Conservation (phyloP, 371 early-diverging fungal species). For the Mucor piriformis region DNA sequence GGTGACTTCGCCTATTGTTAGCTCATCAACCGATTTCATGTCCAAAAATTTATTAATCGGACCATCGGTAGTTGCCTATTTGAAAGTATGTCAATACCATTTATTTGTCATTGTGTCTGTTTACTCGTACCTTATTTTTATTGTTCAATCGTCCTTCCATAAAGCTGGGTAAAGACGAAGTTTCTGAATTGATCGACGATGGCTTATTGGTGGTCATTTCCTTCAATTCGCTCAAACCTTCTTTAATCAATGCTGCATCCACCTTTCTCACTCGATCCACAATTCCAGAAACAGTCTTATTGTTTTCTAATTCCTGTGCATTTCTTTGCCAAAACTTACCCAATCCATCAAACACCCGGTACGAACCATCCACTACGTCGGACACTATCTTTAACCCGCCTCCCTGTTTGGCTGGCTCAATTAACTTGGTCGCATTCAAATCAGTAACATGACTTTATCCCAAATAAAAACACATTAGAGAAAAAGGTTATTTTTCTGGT, state of each 20-base stretch:
- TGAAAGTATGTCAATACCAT: too few relatives aligned
- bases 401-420: constrained; percentile 4
- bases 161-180: constrained; percentile 24
- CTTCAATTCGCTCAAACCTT: constrained; percentile 31
- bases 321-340: constrained; percentile 51
- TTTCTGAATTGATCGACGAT: neutral
- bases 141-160: constrained; percentile 15
- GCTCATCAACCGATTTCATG: constrained; percentile 35
- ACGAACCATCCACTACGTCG: constrained; percentile 49
- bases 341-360: constrained; percentile 48
- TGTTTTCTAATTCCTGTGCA: constrained; percentile 15
- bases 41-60: constrained; percentile 32
- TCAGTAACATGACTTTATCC: constrained; percentile 44
- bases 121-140: constrained; percentile 1
- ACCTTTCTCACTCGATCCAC: constrained; percentile 22
- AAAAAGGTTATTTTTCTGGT: too few relatives aligned
- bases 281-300: constrained; percentile 8
- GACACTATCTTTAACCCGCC: constrained; percentile 44
- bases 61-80: constrained; percentile 10
- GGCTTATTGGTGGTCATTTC: constrained; percentile 22
- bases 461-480: too few relatives aligned
- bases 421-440: constrained; percentile 24
- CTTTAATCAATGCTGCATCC: constrained; percentile 19
- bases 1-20: constrained; percentile 34
- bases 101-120: too few relatives aligned